Percentiles rank a stretch among this genome's conserved stretches.
Evolutionary conservation across 345 rosid species (phyloP).

Genomic region (Tarenaya hassleriana): DNA sequence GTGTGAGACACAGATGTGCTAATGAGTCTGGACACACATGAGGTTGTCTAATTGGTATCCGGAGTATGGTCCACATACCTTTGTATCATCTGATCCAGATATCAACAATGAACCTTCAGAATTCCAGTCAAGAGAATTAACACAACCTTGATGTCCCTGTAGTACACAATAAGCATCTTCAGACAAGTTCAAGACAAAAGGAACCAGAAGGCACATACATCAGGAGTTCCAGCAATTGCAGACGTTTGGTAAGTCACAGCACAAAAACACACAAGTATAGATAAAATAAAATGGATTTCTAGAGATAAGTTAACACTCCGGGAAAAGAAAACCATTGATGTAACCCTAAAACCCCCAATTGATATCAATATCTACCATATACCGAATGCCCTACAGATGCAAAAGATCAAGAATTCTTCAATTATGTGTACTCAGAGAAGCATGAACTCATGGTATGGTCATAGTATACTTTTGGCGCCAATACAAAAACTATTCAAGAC

Average conservation of each 20-base stretch:
- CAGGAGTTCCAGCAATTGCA: background rate
- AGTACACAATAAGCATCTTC: constrained; percentile 4
- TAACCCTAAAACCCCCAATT: too few species aligned
- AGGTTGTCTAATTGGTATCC: background rate
- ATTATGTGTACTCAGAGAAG: too few species aligned
- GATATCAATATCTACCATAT: too few species aligned
- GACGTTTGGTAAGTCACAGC: background rate
- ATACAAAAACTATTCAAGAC: too few species aligned
- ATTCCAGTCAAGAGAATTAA: constrained; percentile 86
- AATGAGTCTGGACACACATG: background rate
- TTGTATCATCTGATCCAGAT: constrained; percentile 93
- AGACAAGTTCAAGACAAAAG: background rate
- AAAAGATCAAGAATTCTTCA: too few species aligned
- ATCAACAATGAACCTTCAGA: constrained; percentile 76
- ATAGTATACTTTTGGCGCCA: too few species aligned
- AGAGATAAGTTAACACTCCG: too few species aligned
- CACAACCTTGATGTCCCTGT: constrained; percentile 95
- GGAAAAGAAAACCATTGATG: too few species aligned
- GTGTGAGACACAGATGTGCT: background rate
- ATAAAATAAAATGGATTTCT: background rate
- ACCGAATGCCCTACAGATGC: too few species aligned
- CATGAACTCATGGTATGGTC: too few species aligned
- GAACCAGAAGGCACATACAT: background rate
- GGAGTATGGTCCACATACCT: constrained; percentile 34
- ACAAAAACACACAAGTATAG: background rate